Base-by-base conservation (phyloP, 2,329 filamentous ascomycete species). In the Ophiostoma fasciatum region DNA sequence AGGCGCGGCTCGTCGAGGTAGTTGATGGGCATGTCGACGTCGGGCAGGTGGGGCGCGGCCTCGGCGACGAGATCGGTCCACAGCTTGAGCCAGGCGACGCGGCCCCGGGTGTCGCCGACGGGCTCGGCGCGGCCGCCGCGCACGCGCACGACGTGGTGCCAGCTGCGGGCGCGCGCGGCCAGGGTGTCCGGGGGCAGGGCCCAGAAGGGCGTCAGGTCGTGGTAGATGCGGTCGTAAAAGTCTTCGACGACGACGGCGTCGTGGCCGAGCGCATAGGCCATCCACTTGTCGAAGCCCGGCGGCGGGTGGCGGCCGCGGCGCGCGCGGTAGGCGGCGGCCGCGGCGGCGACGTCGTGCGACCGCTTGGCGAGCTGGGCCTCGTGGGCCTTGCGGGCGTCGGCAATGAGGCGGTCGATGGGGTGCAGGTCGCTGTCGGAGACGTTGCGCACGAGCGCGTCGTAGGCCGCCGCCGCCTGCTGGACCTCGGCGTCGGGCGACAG, bases 1-100 rank as follows among this genome's bases (percentile, higher is more conserved):
- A 80, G 51, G 17, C 74, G 62, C 20, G 74, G 65, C 49, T 79
- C 71, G 49, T 78, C 74, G 54, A 75, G 62, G 35, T 64, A 61
- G 48, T 79, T 78, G 56, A 78, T 70, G 10, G 73, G 67, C 58
- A 78, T 75, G 49, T 78, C 73, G 50, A 79, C 67, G 42, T 79
- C 73, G 5, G 74, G 74, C 17, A 79, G 50, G 33, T 63, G 56
- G 12, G 61, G 49, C 19, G 67, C 63, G 25, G 74, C 68, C 38
- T 67, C 64, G 3, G 49, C 45, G 17, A 76, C 62, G 11, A 73
- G 55, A 4, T 52, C 48, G 2, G 61, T 60, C 66, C 66, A 70
- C 17, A 60, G 52, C 46, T 63, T 48, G 29, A 67, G 46, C 60
- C 63, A 66, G 4, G 57, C 52, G 18, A 64, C 63, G 22, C 51